Conservation (phyloP, 768 basidiomycete species). For the Auriscalpium microsporum region DNA sequence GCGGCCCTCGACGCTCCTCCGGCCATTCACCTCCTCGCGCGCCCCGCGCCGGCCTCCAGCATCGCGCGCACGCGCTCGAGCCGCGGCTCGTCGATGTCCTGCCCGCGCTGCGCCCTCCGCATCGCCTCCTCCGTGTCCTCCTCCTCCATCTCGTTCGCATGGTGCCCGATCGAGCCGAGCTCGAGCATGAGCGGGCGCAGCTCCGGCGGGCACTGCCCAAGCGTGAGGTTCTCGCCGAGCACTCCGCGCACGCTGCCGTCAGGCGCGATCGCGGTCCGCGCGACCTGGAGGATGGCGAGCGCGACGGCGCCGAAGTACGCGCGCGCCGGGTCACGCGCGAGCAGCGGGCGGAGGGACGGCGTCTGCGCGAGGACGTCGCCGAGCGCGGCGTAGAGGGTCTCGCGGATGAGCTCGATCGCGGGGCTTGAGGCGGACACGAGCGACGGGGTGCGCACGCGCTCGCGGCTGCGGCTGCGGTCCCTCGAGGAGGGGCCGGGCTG, state of each 20-base stretch:
- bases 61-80: constrained; percentile 53
- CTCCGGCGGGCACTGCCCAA: constrained; percentile 51
- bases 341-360: constrained; percentile 44
- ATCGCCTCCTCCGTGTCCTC: constrained; percentile 51
- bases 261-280: constrained; percentile 39
- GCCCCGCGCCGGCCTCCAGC: constrained; percentile 52
- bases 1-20: constrained; percentile 51
- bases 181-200: constrained; percentile 67
- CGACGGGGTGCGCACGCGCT: constrained; percentile 20
- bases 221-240: constrained; percentile 45
- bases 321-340: constrained; percentile 55
- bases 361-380: constrained; percentile 57
- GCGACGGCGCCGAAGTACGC: constrained; percentile 78
- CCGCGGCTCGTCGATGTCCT: constrained; percentile 32
- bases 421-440: constrained; percentile 35
- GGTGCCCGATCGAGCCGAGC: constrained; percentile 44
- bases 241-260: constrained; percentile 46
- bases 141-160: constrained; percentile 39
- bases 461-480: constrained; percentile 2
- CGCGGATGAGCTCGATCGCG: constrained; percentile 72
- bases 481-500: constrained; percentile 23
- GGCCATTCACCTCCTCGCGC: constrained; percentile 26
- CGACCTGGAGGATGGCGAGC: constrained; percentile 63
- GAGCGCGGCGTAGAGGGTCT: constrained; percentile 78
- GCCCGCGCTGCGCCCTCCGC: constrained; percentile 25